A percentile compares a stretch with the other conserved stretches of the same genome.
Evolutionary conservation across 225 moss, liverwort and hornwort genomes (phyloP).

Genomic region (Anthoceros angustus): DNA sequence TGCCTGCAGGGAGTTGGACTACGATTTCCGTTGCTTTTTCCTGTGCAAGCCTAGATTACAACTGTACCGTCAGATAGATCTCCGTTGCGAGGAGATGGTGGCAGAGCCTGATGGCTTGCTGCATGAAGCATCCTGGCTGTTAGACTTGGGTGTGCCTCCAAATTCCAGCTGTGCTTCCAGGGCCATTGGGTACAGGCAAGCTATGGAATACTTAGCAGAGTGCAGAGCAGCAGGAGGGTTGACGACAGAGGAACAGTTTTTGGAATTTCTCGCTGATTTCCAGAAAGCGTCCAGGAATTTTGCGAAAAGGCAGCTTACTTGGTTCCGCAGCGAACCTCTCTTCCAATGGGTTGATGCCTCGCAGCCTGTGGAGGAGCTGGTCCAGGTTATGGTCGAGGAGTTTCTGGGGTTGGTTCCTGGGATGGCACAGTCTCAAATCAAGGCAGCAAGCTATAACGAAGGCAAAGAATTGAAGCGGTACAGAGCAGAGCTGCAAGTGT

Average conservation of each 20-base stretch:
- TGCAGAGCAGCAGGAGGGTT: neutral
- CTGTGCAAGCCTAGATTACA: neutral
- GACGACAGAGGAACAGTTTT: neutral
- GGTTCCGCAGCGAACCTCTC: neutral
- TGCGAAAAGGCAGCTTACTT: neutral
- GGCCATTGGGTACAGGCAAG: constrained; percentile 1
- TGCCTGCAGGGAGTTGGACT: neutral
- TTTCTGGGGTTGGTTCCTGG: neutral
- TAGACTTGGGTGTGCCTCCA: neutral
- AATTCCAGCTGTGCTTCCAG: neutral
- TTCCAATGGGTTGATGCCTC: constrained; percentile 2
- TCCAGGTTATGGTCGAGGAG: neutral
- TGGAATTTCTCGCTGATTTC: neutral
- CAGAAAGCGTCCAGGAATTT: constrained; percentile 3
- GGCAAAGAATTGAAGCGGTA: neutral
- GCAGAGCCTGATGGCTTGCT: neutral
- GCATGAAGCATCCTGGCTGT: neutral
- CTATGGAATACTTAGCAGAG: neutral
- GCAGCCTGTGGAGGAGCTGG: neutral
- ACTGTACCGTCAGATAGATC: constrained; percentile 2
- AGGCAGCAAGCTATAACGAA: constrained; percentile 2
- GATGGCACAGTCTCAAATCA: neutral
- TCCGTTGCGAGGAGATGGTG: constrained; percentile 3
- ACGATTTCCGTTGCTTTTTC: constrained; percentile 1
- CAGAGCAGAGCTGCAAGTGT: neutral